Percentiles rank a stretch among this genome's conserved stretches.
Evolutionary conservation across 805 yeast species (phyloP).

Genomic region (Candida pseudoglaebosa): DNA sequence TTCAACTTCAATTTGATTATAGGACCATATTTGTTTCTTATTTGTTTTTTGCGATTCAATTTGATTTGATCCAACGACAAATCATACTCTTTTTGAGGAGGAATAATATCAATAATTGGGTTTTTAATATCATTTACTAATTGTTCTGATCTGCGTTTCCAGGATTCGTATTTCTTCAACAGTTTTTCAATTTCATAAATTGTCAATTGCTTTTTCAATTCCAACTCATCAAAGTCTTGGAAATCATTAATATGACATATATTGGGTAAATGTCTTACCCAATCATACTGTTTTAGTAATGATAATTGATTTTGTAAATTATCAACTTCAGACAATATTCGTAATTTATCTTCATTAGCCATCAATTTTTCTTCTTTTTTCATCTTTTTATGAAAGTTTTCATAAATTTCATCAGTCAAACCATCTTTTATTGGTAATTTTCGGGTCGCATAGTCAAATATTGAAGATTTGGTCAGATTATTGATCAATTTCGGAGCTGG

Average conservation of each 20-base stretch:
- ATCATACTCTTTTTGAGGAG: slow-evolving; percentile 22
- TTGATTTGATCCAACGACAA: slow-evolving; percentile 21
- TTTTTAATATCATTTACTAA: slow-evolving; percentile 24
- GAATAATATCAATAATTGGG: slow-evolving; percentile 8
- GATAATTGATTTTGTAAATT: slow-evolving; percentile 42
- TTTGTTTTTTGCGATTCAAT: slow-evolving; percentile 18
- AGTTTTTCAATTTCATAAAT: slow-evolving; percentile 41
- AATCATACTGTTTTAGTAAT: slow-evolving; percentile 39
- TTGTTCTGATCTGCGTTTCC: slow-evolving; percentile 29
- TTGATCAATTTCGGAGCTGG: slow-evolving; percentile 7
- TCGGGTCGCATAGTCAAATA: not conserved
- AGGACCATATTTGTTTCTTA: slow-evolving; percentile 31
- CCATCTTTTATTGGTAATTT: slow-evolving; percentile 29
- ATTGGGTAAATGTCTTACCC: slow-evolving; percentile 43
- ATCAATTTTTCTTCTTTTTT: slow-evolving; percentile 62
- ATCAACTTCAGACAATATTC: slow-evolving; percentile 55
- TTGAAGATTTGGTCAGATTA: slow-evolving; percentile 6
- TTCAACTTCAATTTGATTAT: slow-evolving; percentile 31
- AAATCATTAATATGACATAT: slow-evolving; percentile 50
- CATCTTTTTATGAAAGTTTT: slow-evolving; percentile 53
- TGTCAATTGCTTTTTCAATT: slow-evolving; percentile 49
- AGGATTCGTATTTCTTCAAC: slow-evolving; percentile 33
- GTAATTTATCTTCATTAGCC: slow-evolving; percentile 50
- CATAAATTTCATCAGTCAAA: slow-evolving; percentile 42
- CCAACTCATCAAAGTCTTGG: slow-evolving; percentile 47